A percentile compares a stretch with the other conserved stretches of the same genome.
These are phyloP conservation scores for Alternaria gansuensis DNA, from an alignment of 2,329 filamentous ascomycete genomes.

Conservation along the genomic window DNA sequence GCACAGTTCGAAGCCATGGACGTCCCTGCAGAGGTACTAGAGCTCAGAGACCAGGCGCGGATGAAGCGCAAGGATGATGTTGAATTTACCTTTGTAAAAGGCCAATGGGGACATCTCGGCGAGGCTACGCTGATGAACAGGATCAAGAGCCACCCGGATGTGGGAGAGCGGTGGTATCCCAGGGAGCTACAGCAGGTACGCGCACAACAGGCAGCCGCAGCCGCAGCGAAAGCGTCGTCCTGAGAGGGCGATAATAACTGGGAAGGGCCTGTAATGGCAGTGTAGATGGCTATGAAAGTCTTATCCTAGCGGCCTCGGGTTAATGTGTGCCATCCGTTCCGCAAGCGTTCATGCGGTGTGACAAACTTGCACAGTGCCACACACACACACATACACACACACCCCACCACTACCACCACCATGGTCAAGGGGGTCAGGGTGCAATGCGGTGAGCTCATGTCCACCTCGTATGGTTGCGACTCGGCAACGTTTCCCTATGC, in stretches of 20 bases:
- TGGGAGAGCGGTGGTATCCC: conserved; percentile 76
- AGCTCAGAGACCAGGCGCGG: conserved; percentile 69
- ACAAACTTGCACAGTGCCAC: conserved; percentile 14
- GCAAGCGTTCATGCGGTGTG: conserved; percentile 22
- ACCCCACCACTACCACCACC: neutral
- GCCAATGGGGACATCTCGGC: conserved; percentile 72
- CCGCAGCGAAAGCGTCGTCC: conserved; percentile 17
- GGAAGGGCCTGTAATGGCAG: conserved; percentile 7
- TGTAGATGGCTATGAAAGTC: conserved; percentile 14
- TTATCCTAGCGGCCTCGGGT: neutral
- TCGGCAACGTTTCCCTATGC: conserved; percentile 15
- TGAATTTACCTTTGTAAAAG: conserved; percentile 83
- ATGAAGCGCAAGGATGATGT: conserved; percentile 71
- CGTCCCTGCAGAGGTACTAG: conserved; percentile 69
- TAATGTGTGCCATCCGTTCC: conserved; percentile 4
- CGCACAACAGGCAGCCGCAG: conserved; percentile 49
- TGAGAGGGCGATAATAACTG: conserved; percentile 2
- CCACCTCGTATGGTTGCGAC: conserved; percentile 10
- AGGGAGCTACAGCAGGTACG: conserved; percentile 56
- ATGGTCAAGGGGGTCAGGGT: conserved; percentile 11
- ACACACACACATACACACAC: neutral
- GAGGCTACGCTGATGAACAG: conserved; percentile 86
- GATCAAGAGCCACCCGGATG: conserved; percentile 86
- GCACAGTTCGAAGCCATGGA: conserved; percentile 81
- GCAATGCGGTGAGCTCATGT: conserved; percentile 19